Evolutionary conservation across 129 eudicot species (phyloP), one percentile per base, ranked within the genome.

Genomic region (Saussurea involucrata): DNA sequence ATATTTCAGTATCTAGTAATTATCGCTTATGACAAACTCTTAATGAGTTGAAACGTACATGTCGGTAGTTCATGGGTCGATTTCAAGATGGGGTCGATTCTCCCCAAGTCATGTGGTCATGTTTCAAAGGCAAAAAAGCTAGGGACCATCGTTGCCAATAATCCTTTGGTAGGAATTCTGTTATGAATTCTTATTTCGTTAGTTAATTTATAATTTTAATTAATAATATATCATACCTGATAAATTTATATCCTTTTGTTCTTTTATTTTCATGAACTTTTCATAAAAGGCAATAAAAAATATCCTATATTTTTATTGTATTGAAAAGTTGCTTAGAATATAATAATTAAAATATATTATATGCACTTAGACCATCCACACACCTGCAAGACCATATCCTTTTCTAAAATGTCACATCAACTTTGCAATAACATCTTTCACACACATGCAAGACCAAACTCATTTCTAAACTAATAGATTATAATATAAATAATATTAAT

Each of bases 11-110:
- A 53, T 53, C 3, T 17, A 17, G 2, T 55, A 10, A 22, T 24
- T 61, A 21, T 24, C 27, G 13, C 8, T 22, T 61, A 22, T 61
- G 15, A 11, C 29, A 22, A 63, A 25, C 34, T 11, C 34, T 9
- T 63, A 63, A 24, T 63, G 68, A 24, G 68, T 63, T 22, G 33
- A 63, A 63, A 12, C 34, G 68, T 63, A 63, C 68, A 12, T 24
- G 69, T 73, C 49, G 21, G 77, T 73, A 21, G 78, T 60, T 73
- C 78, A 73, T 32, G 53, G 24, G 78, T 73, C 57, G n/a, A 60
- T 58, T 58, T 73, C 32, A n/a, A 60, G 69, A 18, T 64, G 77
- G 77, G 57, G 40, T 33, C 42, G 61, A 58, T 20, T 32, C 69
- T 27, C 33, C 69, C 32, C 33, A 28, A 73, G 34, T 20, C 78